Conservation (phyloP, 2,329 filamentous ascomycete species). For the Colletotrichum salicis region DNA sequence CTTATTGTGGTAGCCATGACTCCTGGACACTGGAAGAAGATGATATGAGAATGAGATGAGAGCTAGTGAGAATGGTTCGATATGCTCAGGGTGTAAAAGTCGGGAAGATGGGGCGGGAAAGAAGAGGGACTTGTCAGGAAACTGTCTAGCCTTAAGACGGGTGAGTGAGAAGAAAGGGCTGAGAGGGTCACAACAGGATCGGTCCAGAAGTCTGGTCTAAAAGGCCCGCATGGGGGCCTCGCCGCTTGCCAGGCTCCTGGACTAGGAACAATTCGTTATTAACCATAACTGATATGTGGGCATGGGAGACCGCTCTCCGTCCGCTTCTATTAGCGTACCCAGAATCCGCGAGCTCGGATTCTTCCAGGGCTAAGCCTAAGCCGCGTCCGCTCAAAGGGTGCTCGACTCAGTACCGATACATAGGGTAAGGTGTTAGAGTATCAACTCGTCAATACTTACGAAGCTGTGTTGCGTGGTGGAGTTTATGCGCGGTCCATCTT, state of each 20-base stretch:
- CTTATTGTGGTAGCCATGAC: slow-evolving; percentile 25
- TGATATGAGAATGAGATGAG: not conserved
- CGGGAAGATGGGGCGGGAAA: not conserved
- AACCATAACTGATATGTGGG: slow-evolving; percentile 18
- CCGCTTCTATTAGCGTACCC: slow-evolving; percentile 1
- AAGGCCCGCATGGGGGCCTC: not conserved
- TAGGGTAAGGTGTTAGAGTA: not conserved
- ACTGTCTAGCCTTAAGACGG: not conserved
- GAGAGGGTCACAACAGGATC: slow-evolving; percentile 2
- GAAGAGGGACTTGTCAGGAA: not conserved
- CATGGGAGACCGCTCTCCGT: not conserved
- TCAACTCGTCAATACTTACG: slow-evolving; percentile 13
- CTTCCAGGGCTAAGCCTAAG: slow-evolving; percentile 5
- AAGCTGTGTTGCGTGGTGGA: slow-evolving; percentile 3
- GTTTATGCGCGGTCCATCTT: not conserved
- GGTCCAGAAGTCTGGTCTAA: slow-evolving; percentile 6
- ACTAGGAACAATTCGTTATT: slow-evolving; percentile 14
- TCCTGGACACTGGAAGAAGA: not conserved
- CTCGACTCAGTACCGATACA: not conserved
- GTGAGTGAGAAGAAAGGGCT: not conserved
- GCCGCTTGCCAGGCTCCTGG: not conserved
- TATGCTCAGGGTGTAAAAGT: not conserved
- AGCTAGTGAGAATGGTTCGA: not conserved
- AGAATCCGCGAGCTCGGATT: slow-evolving; percentile 8
- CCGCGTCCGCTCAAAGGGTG: not conserved